Conservation (phyloP, 106 monocot genomes). For the Gastrodia elata region DNA sequence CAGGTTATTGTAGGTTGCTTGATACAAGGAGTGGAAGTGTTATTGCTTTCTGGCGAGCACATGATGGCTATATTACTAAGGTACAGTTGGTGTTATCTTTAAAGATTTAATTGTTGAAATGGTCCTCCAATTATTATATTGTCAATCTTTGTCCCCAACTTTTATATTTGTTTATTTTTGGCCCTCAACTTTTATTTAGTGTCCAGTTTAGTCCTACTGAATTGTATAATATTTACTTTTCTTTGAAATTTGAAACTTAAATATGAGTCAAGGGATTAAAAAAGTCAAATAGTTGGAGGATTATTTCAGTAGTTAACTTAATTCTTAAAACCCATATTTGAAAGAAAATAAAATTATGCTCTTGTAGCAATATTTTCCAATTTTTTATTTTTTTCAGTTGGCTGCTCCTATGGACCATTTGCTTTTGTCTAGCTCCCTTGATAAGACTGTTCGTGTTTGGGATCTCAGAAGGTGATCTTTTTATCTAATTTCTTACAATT, state of each 20-base stretch:
- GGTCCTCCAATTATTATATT: too few species aligned
- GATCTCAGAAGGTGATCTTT: slow-evolving; percentile 69
- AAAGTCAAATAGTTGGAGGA: too few species aligned
- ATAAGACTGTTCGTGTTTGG: slow-evolving; percentile 89
- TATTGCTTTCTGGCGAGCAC: slow-evolving; percentile 77
- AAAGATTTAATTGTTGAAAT: too few species aligned
- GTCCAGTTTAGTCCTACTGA: too few species aligned
- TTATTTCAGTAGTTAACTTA: too few species aligned
- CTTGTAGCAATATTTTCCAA: neutral
- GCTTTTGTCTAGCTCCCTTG: slow-evolving; percentile 92
- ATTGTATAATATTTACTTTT: too few species aligned
- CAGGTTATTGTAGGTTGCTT: slow-evolving; percentile 85
- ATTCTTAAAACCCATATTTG: neutral
- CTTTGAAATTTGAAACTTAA: too few species aligned
- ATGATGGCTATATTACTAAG: slow-evolving; percentile 91
- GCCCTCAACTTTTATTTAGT: too few species aligned
- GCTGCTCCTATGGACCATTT: slow-evolving; percentile 70
- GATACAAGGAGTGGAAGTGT: slow-evolving; percentile 74
- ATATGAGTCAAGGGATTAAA: too few species aligned
- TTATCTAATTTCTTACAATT: neutral
- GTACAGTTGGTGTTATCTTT: slow-evolving; percentile 15
- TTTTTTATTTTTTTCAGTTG: slow-evolving; percentile 38
- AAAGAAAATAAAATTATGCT: neutral
- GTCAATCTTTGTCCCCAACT: too few species aligned
- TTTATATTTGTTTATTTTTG: too few species aligned